Evolutionary conservation across 2,329 filamentous ascomycete genomes (phyloP).

Genomic region (Fusarium secorum): DNA sequence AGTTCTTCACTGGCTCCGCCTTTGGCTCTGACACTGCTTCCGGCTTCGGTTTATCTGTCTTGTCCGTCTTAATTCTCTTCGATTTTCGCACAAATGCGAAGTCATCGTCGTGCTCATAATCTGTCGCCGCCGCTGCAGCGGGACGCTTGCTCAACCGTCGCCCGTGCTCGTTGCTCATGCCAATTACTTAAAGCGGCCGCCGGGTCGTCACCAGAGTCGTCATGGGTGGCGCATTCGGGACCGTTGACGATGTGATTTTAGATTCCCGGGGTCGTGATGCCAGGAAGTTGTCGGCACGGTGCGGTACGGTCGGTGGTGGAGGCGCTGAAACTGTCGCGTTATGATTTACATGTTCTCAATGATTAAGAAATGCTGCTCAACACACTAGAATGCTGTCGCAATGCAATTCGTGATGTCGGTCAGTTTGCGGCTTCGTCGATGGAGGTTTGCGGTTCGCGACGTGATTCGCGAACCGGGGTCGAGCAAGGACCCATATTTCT

Average conservation of each 20-base stretch:
- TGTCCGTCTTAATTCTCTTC: slow-evolving; percentile 69
- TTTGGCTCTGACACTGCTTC: slow-evolving; percentile 36
- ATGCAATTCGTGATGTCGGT: slow-evolving; percentile 30
- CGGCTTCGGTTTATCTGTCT: slow-evolving; percentile 49
- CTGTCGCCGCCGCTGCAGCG: slow-evolving; percentile 32
- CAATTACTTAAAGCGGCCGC: slow-evolving; percentile 38
- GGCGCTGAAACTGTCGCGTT: slow-evolving; percentile 25
- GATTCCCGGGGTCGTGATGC: slow-evolving; percentile 24
- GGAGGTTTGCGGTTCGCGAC: slow-evolving; percentile 12
- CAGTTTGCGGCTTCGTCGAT: slow-evolving; percentile 20
- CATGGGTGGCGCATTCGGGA: slow-evolving; percentile 64
- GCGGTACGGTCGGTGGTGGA: neutral
- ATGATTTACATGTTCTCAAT: neutral
- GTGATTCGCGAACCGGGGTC: neutral
- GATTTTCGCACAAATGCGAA: slow-evolving; percentile 76
- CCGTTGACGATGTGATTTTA: slow-evolving; percentile 34
- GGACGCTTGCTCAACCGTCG: no score
- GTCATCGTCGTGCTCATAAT: slow-evolving; percentile 78
- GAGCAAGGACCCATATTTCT: no score
- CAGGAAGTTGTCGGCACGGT: slow-evolving; percentile 19
- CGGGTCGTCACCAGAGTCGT: slow-evolving; percentile 72
- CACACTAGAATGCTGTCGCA: neutral
- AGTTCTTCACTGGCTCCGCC: slow-evolving; percentile 55
- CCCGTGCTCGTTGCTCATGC: no score
- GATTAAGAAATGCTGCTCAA: neutral